Conservation (phyloP, 805 yeast genomes). For the Candida corydali region DNA sequence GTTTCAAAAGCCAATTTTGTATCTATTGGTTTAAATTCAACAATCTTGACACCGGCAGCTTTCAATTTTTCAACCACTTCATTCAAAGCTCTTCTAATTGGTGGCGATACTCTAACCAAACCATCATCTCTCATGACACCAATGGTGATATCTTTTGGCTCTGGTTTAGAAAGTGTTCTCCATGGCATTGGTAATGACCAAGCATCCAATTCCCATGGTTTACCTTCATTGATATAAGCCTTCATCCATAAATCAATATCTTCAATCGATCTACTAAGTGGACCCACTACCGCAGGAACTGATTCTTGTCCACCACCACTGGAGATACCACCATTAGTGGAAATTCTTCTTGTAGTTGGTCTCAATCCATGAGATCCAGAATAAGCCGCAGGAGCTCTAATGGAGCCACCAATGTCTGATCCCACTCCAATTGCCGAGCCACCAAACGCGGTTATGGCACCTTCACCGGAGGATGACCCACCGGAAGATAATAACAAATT, state of each 20-base stretch:
- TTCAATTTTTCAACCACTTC: conserved; percentile 50
- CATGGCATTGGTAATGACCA: conserved; percentile 49
- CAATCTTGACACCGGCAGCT: conserved; percentile 55
- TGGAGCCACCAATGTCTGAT: conserved; percentile 42
- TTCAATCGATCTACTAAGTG: conserved; percentile 58
- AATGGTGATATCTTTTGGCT: conserved; percentile 47
- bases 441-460: conserved; percentile 39
- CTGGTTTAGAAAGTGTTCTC: conserved; percentile 42
- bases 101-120: conserved; percentile 63
- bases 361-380: conserved; percentile 40
- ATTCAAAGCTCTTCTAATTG: conserved; percentile 54
- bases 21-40: conserved; percentile 55
- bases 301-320: conserved; percentile 52
- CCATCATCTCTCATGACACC: conserved; percentile 66
- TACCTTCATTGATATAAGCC: conserved; percentile 54
- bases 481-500: conserved; percentile 38
- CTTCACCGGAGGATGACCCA: conserved; percentile 45
- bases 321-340: conserved; percentile 38
- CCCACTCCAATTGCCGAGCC: conserved; percentile 40
- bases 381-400: conserved; percentile 42
- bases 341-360: conserved; percentile 38
- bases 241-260: conserved; percentile 71
- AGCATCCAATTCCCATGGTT: conserved; percentile 58
- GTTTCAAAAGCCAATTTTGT: conserved; percentile 57
- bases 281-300: conserved; percentile 65